Conservation (phyloP, 176 grass and related monocot species). For the Panicum miliaceum region DNA sequence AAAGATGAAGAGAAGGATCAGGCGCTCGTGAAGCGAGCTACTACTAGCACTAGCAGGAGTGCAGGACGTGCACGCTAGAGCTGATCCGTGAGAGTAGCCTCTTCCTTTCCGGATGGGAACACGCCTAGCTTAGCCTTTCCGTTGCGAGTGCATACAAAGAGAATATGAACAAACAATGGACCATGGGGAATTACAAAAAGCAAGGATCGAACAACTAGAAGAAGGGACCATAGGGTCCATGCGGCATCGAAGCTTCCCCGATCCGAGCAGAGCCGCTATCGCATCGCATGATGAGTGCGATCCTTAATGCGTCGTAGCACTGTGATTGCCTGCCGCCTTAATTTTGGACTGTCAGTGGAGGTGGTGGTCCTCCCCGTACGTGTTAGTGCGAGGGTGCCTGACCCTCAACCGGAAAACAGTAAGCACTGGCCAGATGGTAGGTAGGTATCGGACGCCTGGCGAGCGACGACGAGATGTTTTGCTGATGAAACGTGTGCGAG, state of each 20-base stretch:
- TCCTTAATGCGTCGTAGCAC: neutral
- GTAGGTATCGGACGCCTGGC: neutral
- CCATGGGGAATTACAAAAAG: too few relatives aligned
- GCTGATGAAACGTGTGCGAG: neutral
- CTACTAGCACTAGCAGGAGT: too few relatives aligned
- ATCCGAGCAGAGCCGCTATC: neutral
- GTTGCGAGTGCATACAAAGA: neutral
- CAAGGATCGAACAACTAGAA: too few relatives aligned
- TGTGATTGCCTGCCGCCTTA: neutral
- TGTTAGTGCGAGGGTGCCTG: slow-evolving; percentile 6
- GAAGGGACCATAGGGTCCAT: neutral
- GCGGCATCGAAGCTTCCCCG: neutral
- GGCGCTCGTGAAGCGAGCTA: neutral
- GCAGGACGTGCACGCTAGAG: neutral
- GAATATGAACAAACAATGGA: neutral
- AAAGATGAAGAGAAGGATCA: neutral
- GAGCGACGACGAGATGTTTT: neutral
- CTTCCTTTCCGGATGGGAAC: neutral
- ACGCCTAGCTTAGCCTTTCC: neutral
- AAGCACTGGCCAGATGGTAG: neutral
- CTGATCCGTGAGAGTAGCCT: slow-evolving; percentile 24
- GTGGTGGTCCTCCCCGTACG: neutral
- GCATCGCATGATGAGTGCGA: too few relatives aligned
- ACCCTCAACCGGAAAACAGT: neutral
- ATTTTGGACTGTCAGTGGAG: neutral